Evolutionary conservation across 2,329 filamentous ascomycete species (phyloP), one percentile per base, ranked within the genome.

Genomic region (Clonostachys byssicola): DNA sequence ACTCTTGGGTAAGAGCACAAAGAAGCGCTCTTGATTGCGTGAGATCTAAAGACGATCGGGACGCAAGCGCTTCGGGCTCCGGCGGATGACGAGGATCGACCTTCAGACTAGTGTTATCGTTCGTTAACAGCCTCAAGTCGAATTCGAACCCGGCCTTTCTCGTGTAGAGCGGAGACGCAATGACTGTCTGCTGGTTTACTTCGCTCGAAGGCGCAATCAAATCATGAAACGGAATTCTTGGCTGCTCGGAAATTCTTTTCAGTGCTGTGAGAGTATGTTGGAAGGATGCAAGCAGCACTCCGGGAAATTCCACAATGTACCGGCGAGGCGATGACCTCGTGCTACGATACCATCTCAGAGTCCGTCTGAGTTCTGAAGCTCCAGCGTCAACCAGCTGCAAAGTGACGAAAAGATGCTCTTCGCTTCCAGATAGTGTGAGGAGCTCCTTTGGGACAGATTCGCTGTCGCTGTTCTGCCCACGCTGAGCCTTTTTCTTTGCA

Each of bases 1-100:
- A 60, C 34, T 72, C 71, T 2, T 73, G 69, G 1, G 66, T 70
- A 1, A 88, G 61, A 4, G 79, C 72, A 16, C 72, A 64, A 0
- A 84, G 52, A 1, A 87, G 59, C 2, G 81, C 80, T 5, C 53
- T 49, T 5, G 74, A 73, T 49, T 81, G 75, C 0, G 70, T 73
- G 1, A 55, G 47, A 51, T 88, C 83, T 0, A 88, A 70, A 1
- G 59, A 66, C 0, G 78, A 73, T 13, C 59, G 56, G 0, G 58
- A 41, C 5, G 55, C 50, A 4, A 75, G 55, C 5, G 47, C 33
- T 13, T 58, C 36, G 1, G 58, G 49, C 10, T 55, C 49, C 2
- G 49, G 49, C 5, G 51, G 42, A 14, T 52, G 42, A 14, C 40
- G 49, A 13, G 55, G 46, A 9, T 56, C 53, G 34, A 62, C 49